Percentiles rank a stretch among this genome's conserved stretches.
phyloP scores from a whole-genome alignment of 2,329 filamentous ascomycete genomes.

The Conoideocrella luteorostrata region DNA sequence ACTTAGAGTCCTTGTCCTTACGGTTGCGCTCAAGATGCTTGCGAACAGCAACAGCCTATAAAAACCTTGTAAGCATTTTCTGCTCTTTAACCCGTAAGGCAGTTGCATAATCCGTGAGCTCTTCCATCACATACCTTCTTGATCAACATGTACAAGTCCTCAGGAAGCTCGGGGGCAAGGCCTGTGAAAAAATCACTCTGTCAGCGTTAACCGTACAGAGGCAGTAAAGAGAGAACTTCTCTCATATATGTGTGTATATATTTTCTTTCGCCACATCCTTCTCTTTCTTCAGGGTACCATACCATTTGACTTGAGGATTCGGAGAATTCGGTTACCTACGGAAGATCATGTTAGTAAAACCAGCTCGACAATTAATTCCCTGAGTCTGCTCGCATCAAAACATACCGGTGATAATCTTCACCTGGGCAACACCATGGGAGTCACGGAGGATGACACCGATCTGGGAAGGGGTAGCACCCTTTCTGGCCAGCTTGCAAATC shows the following conservation, averaged over 20 bases:
- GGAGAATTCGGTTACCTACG: conserved; percentile 98
- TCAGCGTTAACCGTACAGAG: conserved; percentile 91
- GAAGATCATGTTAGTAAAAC: conserved; percentile 29
- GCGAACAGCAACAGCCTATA: conserved; percentile 89
- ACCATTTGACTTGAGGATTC: conserved; percentile 97
- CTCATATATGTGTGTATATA: conserved; percentile 16
- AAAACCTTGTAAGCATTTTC: conserved; percentile 19
- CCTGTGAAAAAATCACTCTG: conserved; percentile 88
- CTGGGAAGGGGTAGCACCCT: conserved; percentile 97
- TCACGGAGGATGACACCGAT: conserved; percentile 99
- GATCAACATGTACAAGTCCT: conserved; percentile 99
- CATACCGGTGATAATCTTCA: conserved; percentile 94
- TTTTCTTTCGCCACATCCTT: conserved; percentile 21
- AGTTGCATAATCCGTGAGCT: too few relatives aligned
- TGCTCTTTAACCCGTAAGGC: too few relatives aligned
- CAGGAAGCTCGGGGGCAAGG: conserved; percentile 96
- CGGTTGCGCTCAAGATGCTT: conserved; percentile 99
- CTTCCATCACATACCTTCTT: conserved; percentile 70
- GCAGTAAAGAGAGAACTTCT: conserved; percentile 41
- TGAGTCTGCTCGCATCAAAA: conserved; percentile 11
- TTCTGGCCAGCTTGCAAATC: conserved; percentile 98
- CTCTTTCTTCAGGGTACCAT: conserved; percentile 46
- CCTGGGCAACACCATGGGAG: conserved; percentile 95
- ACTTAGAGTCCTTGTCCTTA: conserved; percentile 99
- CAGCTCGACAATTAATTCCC: neutral